Conservation (phyloP, 2,329 filamentous ascomycete genomes). For the Pseudovirgaria hyperparasitica region DNA sequence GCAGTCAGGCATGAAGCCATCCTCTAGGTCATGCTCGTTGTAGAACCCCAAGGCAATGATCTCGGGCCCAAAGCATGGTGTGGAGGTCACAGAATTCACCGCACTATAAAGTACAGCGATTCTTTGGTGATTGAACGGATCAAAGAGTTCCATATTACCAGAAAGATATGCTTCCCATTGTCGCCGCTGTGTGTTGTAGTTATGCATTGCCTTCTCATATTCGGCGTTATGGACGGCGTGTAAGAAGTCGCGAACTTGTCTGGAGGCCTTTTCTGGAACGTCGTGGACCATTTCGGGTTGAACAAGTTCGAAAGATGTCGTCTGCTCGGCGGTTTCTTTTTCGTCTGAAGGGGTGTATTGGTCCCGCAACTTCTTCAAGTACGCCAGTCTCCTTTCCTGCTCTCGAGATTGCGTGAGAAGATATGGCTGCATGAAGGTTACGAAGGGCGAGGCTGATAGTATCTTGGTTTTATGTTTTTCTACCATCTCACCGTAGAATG, state of each 20-base stretch:
- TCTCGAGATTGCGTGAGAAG: conserved; percentile 84
- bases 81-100: conserved; percentile 85
- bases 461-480: conserved; percentile 88
- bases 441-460: conserved; percentile 88
- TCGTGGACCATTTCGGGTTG: conserved; percentile 91
- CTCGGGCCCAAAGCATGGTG: conserved; percentile 83
- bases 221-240: conserved; percentile 94
- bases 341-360: conserved; percentile 39
- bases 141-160: conserved; percentile 68
- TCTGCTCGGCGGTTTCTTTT: conserved; percentile 18
- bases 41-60: conserved; percentile 89
- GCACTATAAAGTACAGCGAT: conserved; percentile 90
- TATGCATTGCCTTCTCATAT: conserved; percentile 87
- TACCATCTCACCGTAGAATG: conserved; percentile 91
- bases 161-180: conserved; percentile 95
- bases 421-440: conserved; percentile 89
- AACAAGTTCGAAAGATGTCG: conserved; percentile 76
- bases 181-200: conserved; percentile 84
- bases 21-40: conserved; percentile 65
- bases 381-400: conserved; percentile 71
- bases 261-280: conserved; percentile 64
- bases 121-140: conserved; percentile 91
- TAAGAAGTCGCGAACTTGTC: conserved; percentile 82
- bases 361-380: conserved; percentile 71
- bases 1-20: conserved; percentile 67